Evolutionary conservation across 345 rosid species (phyloP), one percentile per base, ranked within the genome.

Genomic region (Hibiscus trionum): DNA sequence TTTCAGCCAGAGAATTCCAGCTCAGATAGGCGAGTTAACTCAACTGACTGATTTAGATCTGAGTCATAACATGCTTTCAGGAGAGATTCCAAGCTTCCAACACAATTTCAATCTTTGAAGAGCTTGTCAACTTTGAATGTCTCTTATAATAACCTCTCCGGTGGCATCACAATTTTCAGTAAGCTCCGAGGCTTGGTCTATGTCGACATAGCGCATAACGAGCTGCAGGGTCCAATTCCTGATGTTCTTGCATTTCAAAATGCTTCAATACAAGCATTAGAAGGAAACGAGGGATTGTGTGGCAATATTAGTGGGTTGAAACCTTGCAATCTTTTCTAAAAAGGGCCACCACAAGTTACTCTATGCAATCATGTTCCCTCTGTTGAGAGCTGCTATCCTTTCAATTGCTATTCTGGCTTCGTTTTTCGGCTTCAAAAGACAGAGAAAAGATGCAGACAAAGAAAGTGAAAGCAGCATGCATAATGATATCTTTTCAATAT

Each of bases 21-120:
- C 9, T 61, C 12, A 33, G 24, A 16, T 61, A 26, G 66, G 66
- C 46, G 33, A 16, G 66, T 61, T 61, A 29, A 3, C 4, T 60
- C 64, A 61, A 33, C 1, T 61, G 66, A 61, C 5, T 61, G 66
- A 61, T 3, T 61, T 61, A 61, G 66, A 61, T 33, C 46, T 31
- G 66, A 61, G 66, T 61, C 46, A 61, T 61, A 61, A 61, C 66
- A 16, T 33, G 46, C 46, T 61, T 61, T 33, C 46, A 15, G 24
- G 66, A 11, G 46, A 61, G 24, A 61, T 61, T 31, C 66, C 66
- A 33, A 61, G 24, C 16, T 61, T 31, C 66, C 66, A 33, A 16
- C 24, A 16, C 66, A 61, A 33, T 16, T 61, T 16, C 44, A 16
- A 16, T 60, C 42, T 29, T 15, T 60, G 39, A 19, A 60, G 42